phyloP scores from a whole-genome alignment of 768 basidiomycete genomes.

The Lactarius pseudohatsudake region DNA sequence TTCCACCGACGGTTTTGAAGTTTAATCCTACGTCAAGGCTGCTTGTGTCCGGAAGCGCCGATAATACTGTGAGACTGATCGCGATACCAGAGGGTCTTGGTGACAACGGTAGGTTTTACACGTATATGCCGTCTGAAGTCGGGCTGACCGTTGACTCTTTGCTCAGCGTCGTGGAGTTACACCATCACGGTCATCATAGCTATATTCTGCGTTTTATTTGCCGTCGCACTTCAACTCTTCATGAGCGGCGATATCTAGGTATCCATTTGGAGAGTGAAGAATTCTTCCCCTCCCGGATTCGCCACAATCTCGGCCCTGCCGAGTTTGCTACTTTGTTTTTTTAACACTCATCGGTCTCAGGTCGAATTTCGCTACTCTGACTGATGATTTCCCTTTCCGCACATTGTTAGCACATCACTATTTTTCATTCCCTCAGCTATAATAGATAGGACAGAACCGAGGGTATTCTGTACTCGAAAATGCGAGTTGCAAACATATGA shows the following conservation, averaged over 20 bases:
- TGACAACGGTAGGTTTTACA: slow-evolving; percentile 30
- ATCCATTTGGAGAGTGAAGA: background rate
- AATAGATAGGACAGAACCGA: background rate
- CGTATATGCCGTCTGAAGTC: background rate
- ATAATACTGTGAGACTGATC: slow-evolving; percentile 81
- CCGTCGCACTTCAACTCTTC: slow-evolving; percentile 41
- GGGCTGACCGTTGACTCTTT: background rate
- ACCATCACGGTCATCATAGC: slow-evolving; percentile 44
- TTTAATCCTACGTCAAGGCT: slow-evolving; percentile 85
- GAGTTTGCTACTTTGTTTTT: background rate
- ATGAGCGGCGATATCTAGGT: slow-evolving; percentile 25
- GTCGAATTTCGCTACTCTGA: background rate
- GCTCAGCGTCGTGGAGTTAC: slow-evolving; percentile 37
- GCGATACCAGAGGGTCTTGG: slow-evolving; percentile 60
- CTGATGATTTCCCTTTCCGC: background rate
- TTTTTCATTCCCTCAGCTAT: background rate
- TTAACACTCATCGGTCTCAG: background rate
- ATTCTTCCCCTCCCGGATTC: background rate
- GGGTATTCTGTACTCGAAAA: background rate
- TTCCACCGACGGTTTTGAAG: slow-evolving; percentile 84
- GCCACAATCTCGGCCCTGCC: background rate
- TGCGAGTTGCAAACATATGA: background rate
- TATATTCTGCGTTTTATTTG: slow-evolving; percentile 44
- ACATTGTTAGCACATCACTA: background rate
- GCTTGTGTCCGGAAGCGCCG: slow-evolving; percentile 86